Percentiles rank a stretch among this genome's conserved stretches.
phyloP scores from a whole-genome alignment of 2,329 filamentous ascomycete species.

The Arthrobotrys conoides region DNA sequence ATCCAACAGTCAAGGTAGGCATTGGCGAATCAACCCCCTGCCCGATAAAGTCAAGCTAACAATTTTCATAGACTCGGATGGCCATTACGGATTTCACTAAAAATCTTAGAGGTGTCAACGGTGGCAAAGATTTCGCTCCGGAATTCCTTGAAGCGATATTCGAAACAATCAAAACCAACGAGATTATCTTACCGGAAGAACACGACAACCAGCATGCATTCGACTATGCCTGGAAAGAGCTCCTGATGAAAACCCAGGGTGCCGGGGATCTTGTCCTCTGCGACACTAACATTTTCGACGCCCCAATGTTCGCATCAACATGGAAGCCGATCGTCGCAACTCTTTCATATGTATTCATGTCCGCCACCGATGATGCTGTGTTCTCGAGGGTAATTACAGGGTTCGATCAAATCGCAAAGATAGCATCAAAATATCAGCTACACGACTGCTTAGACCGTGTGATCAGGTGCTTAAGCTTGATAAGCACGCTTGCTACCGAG shows the following conservation, averaged over 20 bases:
- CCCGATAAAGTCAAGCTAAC: constrained; percentile 2
- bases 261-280: constrained; percentile 82
- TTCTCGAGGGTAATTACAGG: constrained; percentile 93
- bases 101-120: constrained; percentile 92
- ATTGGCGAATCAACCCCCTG: background rate
- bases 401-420: constrained; percentile 95
- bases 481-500: constrained; percentile 86
- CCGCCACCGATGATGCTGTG: constrained; percentile 94
- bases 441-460: constrained; percentile 93
- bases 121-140: constrained; percentile 83
- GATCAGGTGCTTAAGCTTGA: constrained; percentile 87
- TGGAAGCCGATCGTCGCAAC: constrained; percentile 97
- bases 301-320: constrained; percentile 96
- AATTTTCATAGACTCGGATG: constrained; percentile 81
- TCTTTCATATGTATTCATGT: constrained; percentile 98
- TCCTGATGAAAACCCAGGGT: constrained; percentile 85
- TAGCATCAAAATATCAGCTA: constrained; percentile 86
- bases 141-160: constrained; percentile 90
- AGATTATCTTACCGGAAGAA: constrained; percentile 97
- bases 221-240: constrained; percentile 84
- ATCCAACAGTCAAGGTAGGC: constrained; percentile 80
- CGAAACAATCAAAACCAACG: constrained; percentile 89
- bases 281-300: constrained; percentile 89
- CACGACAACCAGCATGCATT: constrained; percentile 64
- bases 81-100: constrained; percentile 83